Percentiles rank a stretch among this genome's conserved stretches.
Conservation (phyloP, 306 rosid genomes). For the Cajanus cajan region DNA sequence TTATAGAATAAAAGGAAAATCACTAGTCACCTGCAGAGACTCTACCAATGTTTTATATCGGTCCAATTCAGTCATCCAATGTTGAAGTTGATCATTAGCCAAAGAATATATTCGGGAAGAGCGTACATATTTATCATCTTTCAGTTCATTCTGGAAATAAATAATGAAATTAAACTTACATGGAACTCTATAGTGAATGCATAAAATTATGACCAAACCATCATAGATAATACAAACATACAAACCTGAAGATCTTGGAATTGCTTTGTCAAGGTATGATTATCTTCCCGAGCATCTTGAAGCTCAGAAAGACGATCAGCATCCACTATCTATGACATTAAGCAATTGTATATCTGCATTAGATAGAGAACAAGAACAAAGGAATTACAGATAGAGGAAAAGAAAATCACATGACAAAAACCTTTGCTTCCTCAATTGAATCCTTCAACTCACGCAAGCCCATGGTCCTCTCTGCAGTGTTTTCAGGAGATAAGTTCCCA, state of each 20-base stretch:
- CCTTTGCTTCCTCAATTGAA: slow-evolving; percentile 94
- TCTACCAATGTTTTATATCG: slow-evolving; percentile 61
- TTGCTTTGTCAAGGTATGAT: slow-evolving; percentile 61
- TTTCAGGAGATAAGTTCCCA: slow-evolving; percentile 86
- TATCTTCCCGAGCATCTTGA: slow-evolving; percentile 71
- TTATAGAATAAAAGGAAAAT: slow-evolving; percentile 16
- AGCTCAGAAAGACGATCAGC: slow-evolving; percentile 81
- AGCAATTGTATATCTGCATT: slow-evolving; percentile 20
- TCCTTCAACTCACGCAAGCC: slow-evolving; percentile 78
- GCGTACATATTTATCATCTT: slow-evolving; percentile 77
- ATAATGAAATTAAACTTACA: slow-evolving; percentile 18
- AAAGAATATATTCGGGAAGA: slow-evolving; percentile 67
- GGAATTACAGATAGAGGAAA: neutral
- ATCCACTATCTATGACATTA: slow-evolving; percentile 61
- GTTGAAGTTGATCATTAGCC: slow-evolving; percentile 88
- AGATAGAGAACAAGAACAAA: slow-evolving; percentile 9
- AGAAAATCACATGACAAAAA: slow-evolving; percentile 31
- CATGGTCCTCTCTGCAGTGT: slow-evolving; percentile 62
- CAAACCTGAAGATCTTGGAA: slow-evolving; percentile 86
- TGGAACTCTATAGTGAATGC: slow-evolving; percentile 3
- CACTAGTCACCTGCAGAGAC: slow-evolving; percentile 68
- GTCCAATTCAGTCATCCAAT: slow-evolving; percentile 78
- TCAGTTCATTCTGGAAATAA: slow-evolving; percentile 68
- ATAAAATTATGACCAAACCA: slow-evolving; percentile 21
- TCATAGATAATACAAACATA: slow-evolving; percentile 15